A percentile compares a stretch with the other conserved stretches of the same genome.
Evolutionary conservation across 345 rosid genomes (phyloP).

Genomic region (Bruguiera sexangula): DNA sequence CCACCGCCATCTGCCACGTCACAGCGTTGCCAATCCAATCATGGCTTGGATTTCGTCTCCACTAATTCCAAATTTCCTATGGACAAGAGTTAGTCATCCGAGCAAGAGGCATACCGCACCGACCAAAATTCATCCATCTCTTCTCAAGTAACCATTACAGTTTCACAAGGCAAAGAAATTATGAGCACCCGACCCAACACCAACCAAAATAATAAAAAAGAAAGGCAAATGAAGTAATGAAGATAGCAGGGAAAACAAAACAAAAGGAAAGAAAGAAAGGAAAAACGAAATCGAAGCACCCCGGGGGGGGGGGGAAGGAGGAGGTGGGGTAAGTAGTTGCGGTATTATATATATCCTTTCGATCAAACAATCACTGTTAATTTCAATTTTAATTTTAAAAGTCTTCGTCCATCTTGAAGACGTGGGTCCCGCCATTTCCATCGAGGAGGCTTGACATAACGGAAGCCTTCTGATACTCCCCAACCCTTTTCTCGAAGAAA

Average conservation of each 20-base stretch:
- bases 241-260: neutral
- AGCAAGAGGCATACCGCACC: neutral
- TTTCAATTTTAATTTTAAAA: constrained; percentile 26
- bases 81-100: no score
- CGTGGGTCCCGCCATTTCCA: constrained; percentile 54
- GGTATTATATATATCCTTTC: no score
- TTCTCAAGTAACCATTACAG: neutral
- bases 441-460: constrained; percentile 66
- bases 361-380: no score
- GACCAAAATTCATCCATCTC: neutral
- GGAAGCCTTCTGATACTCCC: constrained; percentile 79
- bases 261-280: no score
- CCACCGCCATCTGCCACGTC: no score
- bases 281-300: no score
- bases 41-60: no score
- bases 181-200: neutral
- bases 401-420: constrained; percentile 71
- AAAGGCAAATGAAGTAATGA: neutral
- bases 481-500: constrained; percentile 82
- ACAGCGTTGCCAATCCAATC: no score
- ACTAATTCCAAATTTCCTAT: no score
- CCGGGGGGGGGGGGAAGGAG: no score
- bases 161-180: neutral
- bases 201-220: neutral
- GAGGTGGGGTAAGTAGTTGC: no score